phyloP scores from a whole-genome alignment of 75 land plant species.

The Selaginella tamariscina region DNA sequence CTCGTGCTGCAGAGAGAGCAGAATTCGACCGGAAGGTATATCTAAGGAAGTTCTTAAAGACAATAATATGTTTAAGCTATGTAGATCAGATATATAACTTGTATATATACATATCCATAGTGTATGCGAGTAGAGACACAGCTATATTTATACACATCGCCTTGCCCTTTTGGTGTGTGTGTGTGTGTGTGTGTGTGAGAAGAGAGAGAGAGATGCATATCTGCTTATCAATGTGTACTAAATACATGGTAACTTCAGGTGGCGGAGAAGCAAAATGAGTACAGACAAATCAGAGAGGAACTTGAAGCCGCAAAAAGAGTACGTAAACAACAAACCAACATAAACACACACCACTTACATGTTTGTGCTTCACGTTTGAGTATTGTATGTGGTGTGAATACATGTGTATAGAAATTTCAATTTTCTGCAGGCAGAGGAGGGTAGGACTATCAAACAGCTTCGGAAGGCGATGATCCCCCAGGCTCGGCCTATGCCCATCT shows the following conservation, averaged over 20 bases:
- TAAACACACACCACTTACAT: too few species aligned
- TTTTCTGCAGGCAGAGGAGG: constrained; percentile 64
- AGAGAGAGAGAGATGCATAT: too few species aligned
- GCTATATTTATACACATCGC: too few species aligned
- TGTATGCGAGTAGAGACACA: too few species aligned
- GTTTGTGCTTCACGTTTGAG: not conserved
- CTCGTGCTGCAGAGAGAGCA: constrained; percentile 5
- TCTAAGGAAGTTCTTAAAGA: too few species aligned
- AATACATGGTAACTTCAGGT: constrained; percentile 29
- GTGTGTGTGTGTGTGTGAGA: too few species aligned
- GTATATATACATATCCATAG: too few species aligned
- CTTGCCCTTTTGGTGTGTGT: too few species aligned
- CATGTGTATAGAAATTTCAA: not conserved
- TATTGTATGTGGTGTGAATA: not conserved
- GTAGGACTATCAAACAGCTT: constrained; percentile 58
- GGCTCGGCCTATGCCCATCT: constrained; percentile 77
- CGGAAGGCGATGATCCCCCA: constrained; percentile 71
- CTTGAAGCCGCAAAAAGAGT: constrained; percentile 64
- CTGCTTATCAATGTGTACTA: too few species aligned
- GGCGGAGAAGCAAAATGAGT: constrained; percentile 62
- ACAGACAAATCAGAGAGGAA: constrained; percentile 77
- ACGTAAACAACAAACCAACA: too few species aligned
- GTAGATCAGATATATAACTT: too few species aligned
- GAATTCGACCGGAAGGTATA: constrained; percentile 7
- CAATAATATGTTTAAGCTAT: too few species aligned